Base-by-base conservation (phyloP, 192 early-diverging fungal species). In the Thoreauomyces humboldtii region DNA sequence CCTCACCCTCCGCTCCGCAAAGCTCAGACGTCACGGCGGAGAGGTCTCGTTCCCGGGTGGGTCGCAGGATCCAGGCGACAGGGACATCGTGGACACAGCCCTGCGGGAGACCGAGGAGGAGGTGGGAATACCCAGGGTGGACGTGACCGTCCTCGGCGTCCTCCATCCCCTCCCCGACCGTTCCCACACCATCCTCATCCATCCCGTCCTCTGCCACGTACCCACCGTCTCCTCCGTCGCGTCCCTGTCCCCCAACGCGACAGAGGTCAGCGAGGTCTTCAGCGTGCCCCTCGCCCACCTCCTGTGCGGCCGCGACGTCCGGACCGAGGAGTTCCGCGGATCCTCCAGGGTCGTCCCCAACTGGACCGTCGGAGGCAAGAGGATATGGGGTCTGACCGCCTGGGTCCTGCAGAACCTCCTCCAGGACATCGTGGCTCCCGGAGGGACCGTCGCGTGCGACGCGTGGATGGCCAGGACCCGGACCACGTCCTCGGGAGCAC, bases 31-130 rank as follows among this genome's bases (percentile, higher is more conserved):
- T 29, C 93, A 96, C 65, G 75, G 73, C 25, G 92, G 92, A 7
- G 91, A 93, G 69, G 84, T 88, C 35, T 27, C 41, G 22, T 73
- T 81, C 57, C 79, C 79, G 15, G 79, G 79, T 19, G 79, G 79
- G 2, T 34, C 56, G 22, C 27, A 55, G 19, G 91, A 92, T 45
- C 55, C 64, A 0, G 51, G 52, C 17, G 93, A 92, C 65, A 24
- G 48, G 0, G 77, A 84, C 3, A 55, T 81, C 9, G 69, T 80
- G 33, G 74, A 66, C 22, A 87, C 94, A 4, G 90, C 91, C 22
- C 61, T 96, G 27, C 79, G 94, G 14, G 94, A 94, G 68, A 89
- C 90, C 4, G 35, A 67, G 25, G 92, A 96, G 62, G 94, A 96
- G 69, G 78, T 92, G 12, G 83, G 80, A 0, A 67, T 94, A 7